Base-by-base conservation (phyloP, 2,329 filamentous ascomycete species). In the Colletotrichum australisinense region DNA sequence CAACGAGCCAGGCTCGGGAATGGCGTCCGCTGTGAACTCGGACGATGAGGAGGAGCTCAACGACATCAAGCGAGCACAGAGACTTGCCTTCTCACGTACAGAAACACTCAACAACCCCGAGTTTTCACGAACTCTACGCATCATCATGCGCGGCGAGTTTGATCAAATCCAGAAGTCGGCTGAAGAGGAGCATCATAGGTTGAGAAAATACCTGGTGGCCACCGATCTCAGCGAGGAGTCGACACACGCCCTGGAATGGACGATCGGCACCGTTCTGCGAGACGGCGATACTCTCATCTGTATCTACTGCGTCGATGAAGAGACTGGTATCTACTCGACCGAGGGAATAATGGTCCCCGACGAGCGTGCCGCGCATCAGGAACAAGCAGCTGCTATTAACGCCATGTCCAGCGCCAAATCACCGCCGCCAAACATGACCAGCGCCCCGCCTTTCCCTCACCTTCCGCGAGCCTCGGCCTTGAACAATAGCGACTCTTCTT, bases 231-330 rank as follows among this genome's bases (percentile, higher is more conserved):
- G 95, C 77, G 94, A 97, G 49, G 97, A 99, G 84, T 95, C 96
- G 5, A 94, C 94, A 7, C 97, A 98, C 81, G 97, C 97, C 1
- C 87, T 99, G 38, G 97, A 99, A 82, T 99, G 97, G 97, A 97
- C 96, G 0, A 95, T 99, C 69, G 97, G 97, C 8, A 98, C 96
- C 0, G 95, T 98, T 6, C 87, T 99, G 35, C 91, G 97, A 62
- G 95, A 98, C 77, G 97, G 97, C 8, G 97, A 99, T 80, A 98
- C 96, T 0, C 88, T 99, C 46, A 92, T 98, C 74, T 95, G 95
- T 2, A 94, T 98, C 58, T 98, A 97, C 84, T 97, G 95, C 70
- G 93, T 97, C 28, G 95, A 98, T 76, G 96, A 98, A 81, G 96
- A 98, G 77, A 88, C 88, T 9, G 91, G 89, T 19, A 88, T 91